phyloP scores from a whole-genome alignment of 2,329 filamentous ascomycete genomes.

The Phialophora expanda region DNA sequence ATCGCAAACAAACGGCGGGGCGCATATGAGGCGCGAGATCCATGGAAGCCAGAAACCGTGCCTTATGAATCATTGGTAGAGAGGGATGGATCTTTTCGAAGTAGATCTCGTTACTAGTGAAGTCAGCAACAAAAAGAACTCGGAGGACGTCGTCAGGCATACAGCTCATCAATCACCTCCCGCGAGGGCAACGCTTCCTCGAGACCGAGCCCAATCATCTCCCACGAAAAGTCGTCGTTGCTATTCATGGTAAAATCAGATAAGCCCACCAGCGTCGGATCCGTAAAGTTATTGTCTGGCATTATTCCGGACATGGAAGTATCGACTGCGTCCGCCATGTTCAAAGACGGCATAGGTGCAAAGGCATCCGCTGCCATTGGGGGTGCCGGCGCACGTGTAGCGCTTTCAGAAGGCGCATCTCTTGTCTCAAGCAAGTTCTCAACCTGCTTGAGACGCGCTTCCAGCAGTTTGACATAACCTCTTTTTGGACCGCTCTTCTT shows the following conservation, averaged over 20 bases:
- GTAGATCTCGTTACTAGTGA: slow-evolving; percentile 74
- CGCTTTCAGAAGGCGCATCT: slow-evolving; percentile 20
- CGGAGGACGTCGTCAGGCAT: slow-evolving; percentile 37
- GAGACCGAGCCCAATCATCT: slow-evolving; percentile 80
- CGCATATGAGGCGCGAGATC: slow-evolving; percentile 84
- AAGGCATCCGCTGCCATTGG: slow-evolving; percentile 16
- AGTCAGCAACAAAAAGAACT: slow-evolving; percentile 17
- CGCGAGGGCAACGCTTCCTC: slow-evolving; percentile 80
- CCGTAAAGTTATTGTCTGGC: slow-evolving; percentile 28
- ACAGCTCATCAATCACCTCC: slow-evolving; percentile 86
- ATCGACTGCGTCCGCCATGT: slow-evolving; percentile 19
- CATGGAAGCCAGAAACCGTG: slow-evolving; percentile 85
- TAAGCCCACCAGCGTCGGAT: slow-evolving; percentile 30
- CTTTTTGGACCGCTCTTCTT: slow-evolving; percentile 94
- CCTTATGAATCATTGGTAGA: slow-evolving; percentile 85
- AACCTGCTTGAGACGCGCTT: slow-evolving; percentile 70
- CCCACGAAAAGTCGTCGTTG: slow-evolving; percentile 70
- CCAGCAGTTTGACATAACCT: slow-evolving; percentile 91
- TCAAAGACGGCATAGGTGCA: slow-evolving; percentile 24
- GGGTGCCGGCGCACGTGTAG: slow-evolving; percentile 5
- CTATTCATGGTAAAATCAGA: slow-evolving; percentile 40
- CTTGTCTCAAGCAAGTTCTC: slow-evolving; percentile 39
- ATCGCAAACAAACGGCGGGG: slow-evolving; percentile 84
- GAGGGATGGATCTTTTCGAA: slow-evolving; percentile 90
- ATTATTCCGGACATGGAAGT: slow-evolving; percentile 30